These are phyloP conservation scores for Aspergillus amoenus DNA, from an alignment of 2,329 filamentous ascomycete genomes.

Conservation along the genomic window DNA sequence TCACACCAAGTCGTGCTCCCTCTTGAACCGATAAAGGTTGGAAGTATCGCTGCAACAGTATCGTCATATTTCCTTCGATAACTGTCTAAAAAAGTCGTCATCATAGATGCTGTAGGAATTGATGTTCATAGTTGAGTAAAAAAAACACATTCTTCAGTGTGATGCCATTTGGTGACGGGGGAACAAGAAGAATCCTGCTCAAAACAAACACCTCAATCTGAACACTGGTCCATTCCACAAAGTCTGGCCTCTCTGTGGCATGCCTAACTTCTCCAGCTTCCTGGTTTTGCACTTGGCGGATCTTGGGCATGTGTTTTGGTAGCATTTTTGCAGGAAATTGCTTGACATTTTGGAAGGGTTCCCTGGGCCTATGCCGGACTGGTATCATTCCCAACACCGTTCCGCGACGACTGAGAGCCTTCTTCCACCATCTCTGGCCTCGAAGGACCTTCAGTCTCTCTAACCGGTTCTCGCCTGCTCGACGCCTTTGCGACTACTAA, in stretches of 20 bases:
- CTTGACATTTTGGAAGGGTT: conserved; percentile 1
- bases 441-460: not conserved
- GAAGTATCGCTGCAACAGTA: not conserved
- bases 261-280: conserved; percentile 7
- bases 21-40: not conserved
- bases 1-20: not conserved
- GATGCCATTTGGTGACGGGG: conserved; percentile 13
- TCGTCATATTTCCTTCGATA: not conserved
- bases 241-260: conserved; percentile 13
- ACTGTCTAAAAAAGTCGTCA: not conserved
- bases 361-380: conserved; percentile 9
- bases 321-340: conserved; percentile 16
- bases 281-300: conserved; percentile 3
- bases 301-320: conserved; percentile 12
- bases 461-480: not conserved
- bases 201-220: conserved; percentile 19
- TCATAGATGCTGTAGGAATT: not conserved
- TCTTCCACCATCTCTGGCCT: not conserved
- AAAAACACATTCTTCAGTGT: conserved; percentile 15
- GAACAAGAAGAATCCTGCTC: conserved; percentile 18
- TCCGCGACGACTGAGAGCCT: not conserved
- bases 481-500: conserved; percentile 5
- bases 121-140: conserved; percentile 9
- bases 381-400: conserved; percentile 7
- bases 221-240: conserved; percentile 19